Conservation (phyloP, 345 rosid genomes). For the Abelmoschus esculentus region DNA sequence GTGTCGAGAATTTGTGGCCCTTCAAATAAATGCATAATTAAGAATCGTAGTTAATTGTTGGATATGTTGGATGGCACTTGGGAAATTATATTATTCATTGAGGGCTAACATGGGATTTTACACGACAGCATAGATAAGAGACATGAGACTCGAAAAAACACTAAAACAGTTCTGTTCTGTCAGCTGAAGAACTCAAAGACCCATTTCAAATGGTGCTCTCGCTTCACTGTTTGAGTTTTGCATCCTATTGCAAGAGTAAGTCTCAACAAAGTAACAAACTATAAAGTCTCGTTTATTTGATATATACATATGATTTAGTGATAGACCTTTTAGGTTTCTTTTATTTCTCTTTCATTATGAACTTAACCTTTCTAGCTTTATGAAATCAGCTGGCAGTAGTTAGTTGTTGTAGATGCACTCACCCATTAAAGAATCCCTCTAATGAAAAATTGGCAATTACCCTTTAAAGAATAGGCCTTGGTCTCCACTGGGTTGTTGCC, state of each 20-base stretch:
- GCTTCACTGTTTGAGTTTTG: conserved; percentile 16
- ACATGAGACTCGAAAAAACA: neutral
- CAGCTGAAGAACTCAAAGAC: neutral
- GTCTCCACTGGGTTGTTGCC: conserved; percentile 10
- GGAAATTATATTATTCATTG: neutral
- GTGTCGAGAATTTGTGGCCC: neutral
- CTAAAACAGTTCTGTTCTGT: neutral
- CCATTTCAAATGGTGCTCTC: conserved; percentile 27
- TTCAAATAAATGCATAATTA: conserved; percentile 3
- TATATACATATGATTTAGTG: neutral
- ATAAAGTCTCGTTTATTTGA: neutral
- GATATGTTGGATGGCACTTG: neutral
- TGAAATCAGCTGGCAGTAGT: conserved; percentile 1
- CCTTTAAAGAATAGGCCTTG: conserved; percentile 6
- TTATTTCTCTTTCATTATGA: neutral
- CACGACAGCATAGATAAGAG: conserved; percentile 16
- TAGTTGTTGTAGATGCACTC: conserved; percentile 12
- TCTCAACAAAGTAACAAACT: neutral
- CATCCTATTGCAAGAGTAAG: conserved; percentile 26
- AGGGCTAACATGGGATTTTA: conserved; percentile 10
- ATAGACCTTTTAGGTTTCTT: neutral
- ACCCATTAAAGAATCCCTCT: conserved; percentile 5
- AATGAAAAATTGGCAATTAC: conserved; percentile 5
- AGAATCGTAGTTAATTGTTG: neutral
- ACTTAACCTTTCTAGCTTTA: neutral